phyloP scores from a whole-genome alignment of 768 basidiomycete species.

The Rhodocollybia butyracea region DNA sequence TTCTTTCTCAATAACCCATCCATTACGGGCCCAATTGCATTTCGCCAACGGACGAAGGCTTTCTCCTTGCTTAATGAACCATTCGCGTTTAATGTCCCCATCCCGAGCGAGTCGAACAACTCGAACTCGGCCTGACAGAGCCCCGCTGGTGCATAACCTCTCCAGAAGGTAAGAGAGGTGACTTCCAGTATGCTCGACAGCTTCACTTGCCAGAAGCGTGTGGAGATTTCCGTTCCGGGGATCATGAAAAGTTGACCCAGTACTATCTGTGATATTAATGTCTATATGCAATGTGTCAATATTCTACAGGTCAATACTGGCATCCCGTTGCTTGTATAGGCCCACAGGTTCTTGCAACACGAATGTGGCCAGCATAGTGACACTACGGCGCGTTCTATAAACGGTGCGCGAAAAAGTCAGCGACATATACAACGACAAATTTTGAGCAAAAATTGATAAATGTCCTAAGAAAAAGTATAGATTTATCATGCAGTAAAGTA shows the following conservation, averaged over 20 bases:
- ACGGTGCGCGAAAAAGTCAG: too few relatives aligned
- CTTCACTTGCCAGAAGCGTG: not conserved
- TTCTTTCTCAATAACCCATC: not conserved
- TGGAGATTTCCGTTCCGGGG: not conserved
- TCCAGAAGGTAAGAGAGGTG: not conserved
- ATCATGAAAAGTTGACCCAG: not conserved
- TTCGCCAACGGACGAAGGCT: not conserved
- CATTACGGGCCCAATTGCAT: not conserved
- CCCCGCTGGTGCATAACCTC: not conserved
- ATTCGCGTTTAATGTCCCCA: not conserved
- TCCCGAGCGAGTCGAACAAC: not conserved
- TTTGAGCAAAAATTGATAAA: too few relatives aligned
- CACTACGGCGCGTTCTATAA: too few relatives aligned
- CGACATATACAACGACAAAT: too few relatives aligned
- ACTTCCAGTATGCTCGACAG: not conserved
- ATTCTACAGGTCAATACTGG: not conserved
- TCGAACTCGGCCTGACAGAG: not conserved
- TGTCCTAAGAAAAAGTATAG: too few relatives aligned
- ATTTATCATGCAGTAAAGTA: too few relatives aligned
- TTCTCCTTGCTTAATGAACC: not conserved
- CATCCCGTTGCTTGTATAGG: not conserved
- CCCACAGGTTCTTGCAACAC: not conserved
- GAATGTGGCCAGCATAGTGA: not conserved
- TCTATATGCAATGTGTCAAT: not conserved
- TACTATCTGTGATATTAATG: not conserved